Percentiles rank a stretch among this genome's conserved stretches.
phyloP scores from a whole-genome alignment of 2,329 filamentous ascomycete species.

The Colletotrichum camelliae region DNA sequence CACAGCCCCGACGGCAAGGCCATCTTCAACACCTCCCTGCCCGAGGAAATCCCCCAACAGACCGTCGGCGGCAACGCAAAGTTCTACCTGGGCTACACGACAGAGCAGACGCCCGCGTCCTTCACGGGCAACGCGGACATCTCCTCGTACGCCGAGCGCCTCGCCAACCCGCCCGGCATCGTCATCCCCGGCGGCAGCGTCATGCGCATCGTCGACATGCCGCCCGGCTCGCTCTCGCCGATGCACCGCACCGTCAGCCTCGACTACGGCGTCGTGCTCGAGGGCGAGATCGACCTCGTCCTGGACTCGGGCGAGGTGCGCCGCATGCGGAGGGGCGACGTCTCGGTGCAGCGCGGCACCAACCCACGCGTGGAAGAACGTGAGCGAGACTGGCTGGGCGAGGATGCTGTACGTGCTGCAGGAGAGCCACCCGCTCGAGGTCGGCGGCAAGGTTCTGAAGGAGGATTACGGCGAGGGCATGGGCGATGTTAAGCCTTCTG shows the following conservation, averaged over 20 bases:
- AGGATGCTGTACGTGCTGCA: conserved; percentile 47
- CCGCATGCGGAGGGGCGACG: conserved; percentile 53
- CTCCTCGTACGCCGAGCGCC: conserved; percentile 25
- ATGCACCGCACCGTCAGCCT: conserved; percentile 61
- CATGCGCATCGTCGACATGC: conserved; percentile 53
- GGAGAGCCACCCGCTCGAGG: conserved; percentile 23
- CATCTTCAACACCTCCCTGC: conserved; percentile 34
- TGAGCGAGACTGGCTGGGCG: conserved; percentile 46
- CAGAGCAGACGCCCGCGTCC: conserved; percentile 26
- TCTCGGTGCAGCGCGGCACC: conserved; percentile 61
- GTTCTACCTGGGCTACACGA: conserved; percentile 31
- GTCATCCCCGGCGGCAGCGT: conserved; percentile 43
- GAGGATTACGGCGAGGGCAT: conserved; percentile 26
- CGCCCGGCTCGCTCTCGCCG: conserved; percentile 36
- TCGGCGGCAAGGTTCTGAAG: conserved; percentile 2
- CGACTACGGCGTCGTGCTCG: conserved; percentile 61
- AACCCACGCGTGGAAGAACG: conserved; percentile 60
- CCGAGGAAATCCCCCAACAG: conserved; percentile 24
- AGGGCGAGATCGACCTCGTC: conserved; percentile 57
- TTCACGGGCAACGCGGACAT: conserved; percentile 26
- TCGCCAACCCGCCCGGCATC: conserved; percentile 29
- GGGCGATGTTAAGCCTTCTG: conserved; percentile 21
- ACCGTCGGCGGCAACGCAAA: conserved; percentile 23
- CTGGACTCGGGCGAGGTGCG: conserved; percentile 55
- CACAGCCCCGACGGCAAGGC: conserved; percentile 37